These are phyloP conservation scores for Lepraria neglecta DNA, from an alignment of 495 filamentous ascomycete genomes.

Conservation along the genomic window DNA sequence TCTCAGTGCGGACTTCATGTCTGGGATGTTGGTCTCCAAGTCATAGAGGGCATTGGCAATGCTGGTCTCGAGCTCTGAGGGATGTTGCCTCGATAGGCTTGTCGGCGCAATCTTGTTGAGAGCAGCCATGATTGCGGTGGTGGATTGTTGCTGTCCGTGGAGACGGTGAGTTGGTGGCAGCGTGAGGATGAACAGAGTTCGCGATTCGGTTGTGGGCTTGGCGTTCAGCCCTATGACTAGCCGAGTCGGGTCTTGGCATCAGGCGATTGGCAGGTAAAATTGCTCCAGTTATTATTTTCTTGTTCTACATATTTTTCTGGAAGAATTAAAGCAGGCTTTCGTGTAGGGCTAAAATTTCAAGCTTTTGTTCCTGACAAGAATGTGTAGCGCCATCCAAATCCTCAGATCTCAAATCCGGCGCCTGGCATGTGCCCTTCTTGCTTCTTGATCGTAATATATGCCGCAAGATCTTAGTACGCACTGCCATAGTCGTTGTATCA, in stretches of 20 bases:
- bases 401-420: background rate
- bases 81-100: constrained; percentile 87
- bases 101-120: constrained; percentile 70
- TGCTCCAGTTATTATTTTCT: too few relatives aligned
- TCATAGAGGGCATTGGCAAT: constrained; percentile 95
- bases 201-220: constrained; percentile 17
- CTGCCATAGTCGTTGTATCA: background rate
- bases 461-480: background rate
- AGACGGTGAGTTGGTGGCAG: background rate
- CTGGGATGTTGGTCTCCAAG: constrained; percentile 93
- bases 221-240: constrained; percentile 13
- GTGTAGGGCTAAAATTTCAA: too few relatives aligned
- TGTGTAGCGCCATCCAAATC: background rate
- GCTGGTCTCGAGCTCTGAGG: constrained; percentile 88
- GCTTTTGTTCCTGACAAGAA: too few relatives aligned
- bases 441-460: background rate
- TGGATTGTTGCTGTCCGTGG: constrained; percentile 12
- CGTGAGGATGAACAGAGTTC: background rate
- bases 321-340: too few relatives aligned
- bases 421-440: background rate
- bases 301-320: too few relatives aligned
- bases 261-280: too few relatives aligned
- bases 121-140: constrained; percentile 25
- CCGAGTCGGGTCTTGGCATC: background rate
- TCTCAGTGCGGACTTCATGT: constrained; percentile 86